Conservation (phyloP, 768 basidiomycete genomes). For the Boletus eberwhitei region DNA sequence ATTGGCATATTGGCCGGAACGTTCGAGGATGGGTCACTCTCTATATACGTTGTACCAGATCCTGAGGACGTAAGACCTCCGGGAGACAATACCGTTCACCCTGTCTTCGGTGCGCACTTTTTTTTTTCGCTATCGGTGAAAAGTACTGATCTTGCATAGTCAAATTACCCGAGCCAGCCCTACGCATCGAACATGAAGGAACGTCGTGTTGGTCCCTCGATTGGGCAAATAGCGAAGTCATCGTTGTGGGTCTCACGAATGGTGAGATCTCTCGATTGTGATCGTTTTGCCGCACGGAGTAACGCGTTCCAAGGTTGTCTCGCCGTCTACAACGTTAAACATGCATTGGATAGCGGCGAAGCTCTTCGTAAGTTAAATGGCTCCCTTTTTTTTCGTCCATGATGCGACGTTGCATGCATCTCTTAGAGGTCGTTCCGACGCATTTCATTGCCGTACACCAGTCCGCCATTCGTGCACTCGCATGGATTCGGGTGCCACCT, state of each 20-base stretch:
- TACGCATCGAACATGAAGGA: slow-evolving; percentile 74
- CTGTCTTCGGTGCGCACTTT: slow-evolving; percentile 48
- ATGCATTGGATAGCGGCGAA: slow-evolving; percentile 36
- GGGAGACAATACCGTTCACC: slow-evolving; percentile 29
- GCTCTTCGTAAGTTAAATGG: slow-evolving; percentile 28
- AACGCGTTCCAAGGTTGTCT: slow-evolving; percentile 42
- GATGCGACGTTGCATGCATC: neutral
- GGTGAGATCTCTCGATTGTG: slow-evolving; percentile 42
- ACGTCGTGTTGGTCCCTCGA: slow-evolving; percentile 78
- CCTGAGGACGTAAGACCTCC: slow-evolving; percentile 49
- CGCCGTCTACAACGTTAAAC: slow-evolving; percentile 53
- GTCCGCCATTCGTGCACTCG: slow-evolving; percentile 70
- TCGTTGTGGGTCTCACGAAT: slow-evolving; percentile 83
- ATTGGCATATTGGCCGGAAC: slow-evolving; percentile 82
- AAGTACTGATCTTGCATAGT: slow-evolving; percentile 38
- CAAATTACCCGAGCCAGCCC: slow-evolving; percentile 54
- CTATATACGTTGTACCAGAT: slow-evolving; percentile 75
- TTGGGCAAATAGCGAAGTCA: slow-evolving; percentile 81
- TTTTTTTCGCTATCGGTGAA: neutral
- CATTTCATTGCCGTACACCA: slow-evolving; percentile 76
- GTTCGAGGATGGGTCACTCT: slow-evolving; percentile 84
- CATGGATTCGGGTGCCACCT: slow-evolving; percentile 72
- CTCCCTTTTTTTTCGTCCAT: neutral
- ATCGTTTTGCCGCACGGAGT: neutral
- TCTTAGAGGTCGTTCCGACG: slow-evolving; percentile 52